These are phyloP conservation scores for Bertia moriformis DNA, from an alignment of 2,329 filamentous ascomycete genomes.

Conservation along the genomic window DNA sequence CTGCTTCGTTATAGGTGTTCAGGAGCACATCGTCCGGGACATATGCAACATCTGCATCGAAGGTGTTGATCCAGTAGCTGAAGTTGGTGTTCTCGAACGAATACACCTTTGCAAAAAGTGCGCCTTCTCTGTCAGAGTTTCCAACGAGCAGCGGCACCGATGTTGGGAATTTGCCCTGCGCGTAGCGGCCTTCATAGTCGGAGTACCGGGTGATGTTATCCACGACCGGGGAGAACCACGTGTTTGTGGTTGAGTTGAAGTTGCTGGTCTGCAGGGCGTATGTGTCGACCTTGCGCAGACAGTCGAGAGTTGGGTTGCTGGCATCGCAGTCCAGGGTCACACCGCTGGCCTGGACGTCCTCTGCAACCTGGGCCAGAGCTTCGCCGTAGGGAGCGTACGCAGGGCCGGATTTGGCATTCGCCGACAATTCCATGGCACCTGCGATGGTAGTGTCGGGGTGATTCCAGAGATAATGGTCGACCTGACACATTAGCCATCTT, in stretches of 20 bases:
- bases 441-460: conserved; percentile 19
- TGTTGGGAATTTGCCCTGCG: conserved; percentile 12
- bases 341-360: too few species aligned
- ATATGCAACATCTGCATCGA: conserved; percentile 21
- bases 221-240: conserved; percentile 24
- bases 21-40: conserved; percentile 17
- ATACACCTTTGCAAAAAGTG: conserved; percentile 20
- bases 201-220: conserved; percentile 17
- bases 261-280: conserved; percentile 13
- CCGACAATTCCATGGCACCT: conserved; percentile 23
- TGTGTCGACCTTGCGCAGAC: conserved; percentile 16
- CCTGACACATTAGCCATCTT: conserved; percentile 6
- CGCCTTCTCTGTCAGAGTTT: conserved; percentile 18
- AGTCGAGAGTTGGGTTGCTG: conserved; percentile 17
- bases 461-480: conserved; percentile 26
- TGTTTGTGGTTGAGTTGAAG: conserved; percentile 20
- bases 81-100: conserved; percentile 14
- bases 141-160: conserved; percentile 19
- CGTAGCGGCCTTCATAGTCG: conserved; percentile 13
- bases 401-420: conserved; percentile 23
- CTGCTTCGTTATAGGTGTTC: conserved; percentile 16
- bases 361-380: conserved; percentile 18
- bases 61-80: conserved; percentile 14
- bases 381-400: conserved; percentile 19
- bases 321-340: conserved; percentile 18